phyloP scores from a whole-genome alignment of 352 stramenopile species.

The Phytophthora europaea region DNA sequence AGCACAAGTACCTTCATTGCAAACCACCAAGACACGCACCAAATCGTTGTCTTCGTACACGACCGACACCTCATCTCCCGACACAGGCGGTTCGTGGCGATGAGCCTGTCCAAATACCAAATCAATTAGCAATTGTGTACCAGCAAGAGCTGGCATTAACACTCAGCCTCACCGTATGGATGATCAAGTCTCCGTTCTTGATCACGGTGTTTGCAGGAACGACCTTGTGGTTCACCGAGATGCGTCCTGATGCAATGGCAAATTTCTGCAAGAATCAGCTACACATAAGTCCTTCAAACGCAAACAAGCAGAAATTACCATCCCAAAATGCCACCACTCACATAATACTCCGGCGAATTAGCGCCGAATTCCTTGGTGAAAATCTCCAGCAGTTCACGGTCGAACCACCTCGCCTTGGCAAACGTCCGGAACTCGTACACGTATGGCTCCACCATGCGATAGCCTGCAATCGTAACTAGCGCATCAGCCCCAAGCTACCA shows the following conservation, averaged over 20 bases:
- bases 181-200: conserved; percentile 94
- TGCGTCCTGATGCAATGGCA: conserved; percentile 94
- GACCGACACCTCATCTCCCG: conserved; percentile 80
- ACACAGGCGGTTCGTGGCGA: conserved; percentile 97
- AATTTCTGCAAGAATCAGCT: conserved; percentile 64
- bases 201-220: conserved; percentile 86
- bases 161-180: conserved; percentile 78
- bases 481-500: conserved; percentile 4
- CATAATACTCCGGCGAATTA: conserved; percentile 90
- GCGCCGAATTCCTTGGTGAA: conserved; percentile 91
- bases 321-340: conserved; percentile 28
- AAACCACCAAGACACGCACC: conserved; percentile 40
- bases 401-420: conserved; percentile 96
- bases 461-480: conserved; percentile 53
- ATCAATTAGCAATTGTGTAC: neutral
- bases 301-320: neutral
- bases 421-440: conserved; percentile 96
- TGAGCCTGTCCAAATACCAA: conserved; percentile 73
- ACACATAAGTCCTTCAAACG: conserved; percentile 9
- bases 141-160: neutral
- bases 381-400: conserved; percentile 91
- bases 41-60: conserved; percentile 83
- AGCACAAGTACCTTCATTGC: neutral
- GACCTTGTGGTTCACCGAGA: conserved; percentile 93
- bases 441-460: conserved; percentile 93